A percentile compares a stretch with the other conserved stretches of the same genome.
Conservation (phyloP, 2,329 filamentous ascomycete genomes). For the Aureobasidium sp. region DNA sequence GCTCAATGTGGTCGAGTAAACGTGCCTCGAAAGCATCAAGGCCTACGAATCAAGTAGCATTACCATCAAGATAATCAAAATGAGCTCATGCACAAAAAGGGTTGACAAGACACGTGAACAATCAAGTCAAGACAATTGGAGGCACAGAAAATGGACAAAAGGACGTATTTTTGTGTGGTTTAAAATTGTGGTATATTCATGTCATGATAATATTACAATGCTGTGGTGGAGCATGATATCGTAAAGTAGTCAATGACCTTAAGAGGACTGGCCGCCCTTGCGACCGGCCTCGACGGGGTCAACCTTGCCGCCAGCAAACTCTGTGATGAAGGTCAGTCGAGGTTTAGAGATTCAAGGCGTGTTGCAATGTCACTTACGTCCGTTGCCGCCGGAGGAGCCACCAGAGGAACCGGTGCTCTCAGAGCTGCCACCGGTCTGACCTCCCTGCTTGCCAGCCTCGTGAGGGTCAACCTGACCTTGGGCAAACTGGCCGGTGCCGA, state of each 20-base stretch:
- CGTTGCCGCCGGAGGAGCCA: slow-evolving; percentile 17
- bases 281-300: slow-evolving; percentile 36
- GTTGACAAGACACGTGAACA: too few relatives aligned
- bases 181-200: neutral
- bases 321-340: slow-evolving; percentile 15
- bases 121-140: too few relatives aligned
- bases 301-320: slow-evolving; percentile 37
- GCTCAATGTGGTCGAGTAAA: too few relatives aligned
- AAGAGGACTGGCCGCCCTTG: slow-evolving; percentile 30
- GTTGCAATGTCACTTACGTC: slow-evolving; percentile 17
- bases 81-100: too few relatives aligned
- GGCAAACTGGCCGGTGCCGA: slow-evolving; percentile 37
- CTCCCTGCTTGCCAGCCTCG: slow-evolving; percentile 35
- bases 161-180: too few relatives aligned
- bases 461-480: slow-evolving; percentile 37
- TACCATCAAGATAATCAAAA: too few relatives aligned
- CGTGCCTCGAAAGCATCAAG: too few relatives aligned
- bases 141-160: too few relatives aligned
- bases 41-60: too few relatives aligned
- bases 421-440: slow-evolving; percentile 23
- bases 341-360: too few relatives aligned
- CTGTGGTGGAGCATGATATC: neutral
- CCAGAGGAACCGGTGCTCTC: slow-evolving; percentile 1
- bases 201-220: neutral
- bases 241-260: neutral